Evolutionary conservation across 2,329 filamentous ascomycete species (phyloP), one percentile per base, ranked within the genome.

Genomic region (Clarireedia paspali): DNA sequence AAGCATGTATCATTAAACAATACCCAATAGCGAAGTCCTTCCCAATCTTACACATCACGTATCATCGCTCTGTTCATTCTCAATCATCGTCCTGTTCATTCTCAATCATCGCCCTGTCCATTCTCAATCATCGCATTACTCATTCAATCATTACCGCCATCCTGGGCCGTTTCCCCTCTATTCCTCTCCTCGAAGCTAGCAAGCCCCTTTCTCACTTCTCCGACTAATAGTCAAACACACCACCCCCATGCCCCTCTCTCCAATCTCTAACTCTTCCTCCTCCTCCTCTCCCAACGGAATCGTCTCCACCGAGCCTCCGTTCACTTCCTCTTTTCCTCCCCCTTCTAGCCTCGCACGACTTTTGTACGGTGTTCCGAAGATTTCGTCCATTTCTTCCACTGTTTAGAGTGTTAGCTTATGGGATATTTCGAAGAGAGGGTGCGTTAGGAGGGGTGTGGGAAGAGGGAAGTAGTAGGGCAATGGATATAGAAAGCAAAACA

Each of bases 381-480:
- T 47, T 15, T 57, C 58, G 57, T 91, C 88, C 59, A 91, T 87
- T 68, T 91, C 85, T 71, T 91, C 88, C 2, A 91, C 46, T 47
- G 17, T 30, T 12, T 40, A 0, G 7, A 30, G 15, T 17, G 14
- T 15, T 14, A 40, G 14, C 17, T 40, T 40, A 17, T 15, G 14
- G 6, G 12, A 40, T 5, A 17, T 6, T 3, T 40, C 10, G 17
- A 40, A 40, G 6, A 40, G 17, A 30, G 7, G 2, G 20, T 20
- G 20, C 4, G 6, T 4, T 2, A 17, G 6, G 9, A 14, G 5
- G 38, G 17, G 14, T 14, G 14, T 40, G 3, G 17, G 15, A 46
- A 12, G 12, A 12, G 24, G 15, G 14, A 5, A 14, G 14, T 17
- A 40, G 15, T 2, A 23, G 42, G 4, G 6, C 20, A 45, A 2